Evolutionary conservation across 371 early-diverging fungal species (phyloP), one percentile per base, ranked within the genome.

Genomic region (Aphelidium insulamus): DNA sequence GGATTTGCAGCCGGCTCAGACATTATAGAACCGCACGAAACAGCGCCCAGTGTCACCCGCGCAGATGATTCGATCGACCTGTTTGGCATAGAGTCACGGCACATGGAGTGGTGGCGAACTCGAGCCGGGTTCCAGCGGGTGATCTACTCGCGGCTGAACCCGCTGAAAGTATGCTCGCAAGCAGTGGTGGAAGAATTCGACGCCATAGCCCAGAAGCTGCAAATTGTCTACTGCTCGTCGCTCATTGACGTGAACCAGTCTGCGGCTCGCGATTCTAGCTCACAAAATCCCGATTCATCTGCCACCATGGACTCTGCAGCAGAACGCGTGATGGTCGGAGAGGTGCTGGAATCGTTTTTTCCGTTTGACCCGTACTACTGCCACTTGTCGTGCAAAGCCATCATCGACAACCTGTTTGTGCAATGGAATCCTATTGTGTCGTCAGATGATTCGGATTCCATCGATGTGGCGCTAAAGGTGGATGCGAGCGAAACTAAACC

Each of bases 281-380:
- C 32, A 30, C 15, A 19, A 8, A 8, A 11, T 16, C 37, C 6
- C 5, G 26, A 39, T 23, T 15, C 19, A 26, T 12, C 21, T 24
- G 44, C 40, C 11, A 31, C 32, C 1, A 35, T 45, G 11, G 20
- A 20, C 26, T 12, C 41, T 21, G 23, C 39, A 38, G 18, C 52
- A 49, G 30, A 40, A 48, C 10, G 36, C 45, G 29, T 12, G 12
- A 9, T 16, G 3, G n/a, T n/a, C 5, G n/a, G 16, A 14, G 19
- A 54, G 4, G 59, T 59, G 15, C 62, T 85, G 7, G 83, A 83
- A 22, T 60, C 77, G 0, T 87, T 86, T 46, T 91, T 91, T 50
- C 92, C 92, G 4, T 91, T 86, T 36, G 92, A 91, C 44, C 92
- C 92, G 11, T 74, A 78, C 45, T 56, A 66, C n/a, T 54, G 87